phyloP scores from a whole-genome alignment of 495 filamentous ascomycete genomes.

The Cryomyces minteri region DNA sequence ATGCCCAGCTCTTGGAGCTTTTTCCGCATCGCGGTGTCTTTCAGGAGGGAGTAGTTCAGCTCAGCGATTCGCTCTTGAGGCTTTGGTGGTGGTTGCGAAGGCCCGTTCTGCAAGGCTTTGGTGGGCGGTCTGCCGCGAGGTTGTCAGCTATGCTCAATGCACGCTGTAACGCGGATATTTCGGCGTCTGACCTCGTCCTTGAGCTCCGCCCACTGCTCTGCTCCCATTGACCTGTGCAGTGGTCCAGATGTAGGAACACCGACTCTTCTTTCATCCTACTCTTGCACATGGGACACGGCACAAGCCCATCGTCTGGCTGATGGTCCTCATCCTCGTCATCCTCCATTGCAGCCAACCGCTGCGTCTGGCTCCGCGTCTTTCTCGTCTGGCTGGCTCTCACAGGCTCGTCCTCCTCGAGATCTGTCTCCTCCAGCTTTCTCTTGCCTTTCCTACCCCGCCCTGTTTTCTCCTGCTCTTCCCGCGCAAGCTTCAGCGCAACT shows the following conservation, averaged over 20 bases:
- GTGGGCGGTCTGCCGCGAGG: neutral
- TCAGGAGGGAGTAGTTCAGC: slow-evolving; percentile 65
- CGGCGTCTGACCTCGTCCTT: neutral
- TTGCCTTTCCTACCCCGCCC: slow-evolving; percentile 20
- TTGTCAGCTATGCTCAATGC: neutral
- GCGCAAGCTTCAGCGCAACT: slow-evolving; percentile 41
- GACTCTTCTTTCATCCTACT: slow-evolving; percentile 53
- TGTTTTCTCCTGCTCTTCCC: slow-evolving; percentile 19
- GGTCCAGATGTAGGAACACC: slow-evolving; percentile 71
- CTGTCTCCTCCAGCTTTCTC: slow-evolving; percentile 32
- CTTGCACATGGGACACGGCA: slow-evolving; percentile 65
- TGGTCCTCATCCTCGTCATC: slow-evolving; percentile 12
- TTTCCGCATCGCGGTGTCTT: slow-evolving; percentile 53
- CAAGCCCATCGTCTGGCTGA: slow-evolving; percentile 47
- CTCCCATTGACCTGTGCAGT: slow-evolving; percentile 21
- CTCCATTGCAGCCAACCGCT: slow-evolving; percentile 8
- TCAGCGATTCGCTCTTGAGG: slow-evolving; percentile 46
- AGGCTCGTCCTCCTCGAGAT: slow-evolving; percentile 22
- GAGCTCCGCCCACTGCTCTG: neutral
- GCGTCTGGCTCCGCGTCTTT: slow-evolving; percentile 15
- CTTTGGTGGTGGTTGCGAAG: slow-evolving; percentile 7
- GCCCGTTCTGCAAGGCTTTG: neutral
- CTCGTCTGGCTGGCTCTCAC: slow-evolving; percentile 15
- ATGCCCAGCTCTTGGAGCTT: slow-evolving; percentile 77
- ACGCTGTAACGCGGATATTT: neutral